phyloP scores from a whole-genome alignment of 257 asterid species.

The Anisodus acutangulus region DNA sequence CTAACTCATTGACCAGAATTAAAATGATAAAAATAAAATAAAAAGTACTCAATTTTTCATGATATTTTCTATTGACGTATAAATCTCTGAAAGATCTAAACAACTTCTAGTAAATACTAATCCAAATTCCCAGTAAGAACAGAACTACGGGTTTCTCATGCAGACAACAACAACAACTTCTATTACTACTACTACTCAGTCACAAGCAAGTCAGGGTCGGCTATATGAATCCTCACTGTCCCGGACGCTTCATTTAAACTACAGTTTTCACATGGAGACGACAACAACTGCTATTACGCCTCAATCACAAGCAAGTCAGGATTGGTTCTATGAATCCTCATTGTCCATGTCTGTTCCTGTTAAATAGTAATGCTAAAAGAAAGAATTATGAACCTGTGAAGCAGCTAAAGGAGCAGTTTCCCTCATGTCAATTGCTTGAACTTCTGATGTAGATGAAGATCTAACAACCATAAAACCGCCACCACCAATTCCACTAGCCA shows the following conservation, averaged over 20 bases:
- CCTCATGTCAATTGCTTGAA: conserved; percentile 78
- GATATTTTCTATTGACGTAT: too few species aligned
- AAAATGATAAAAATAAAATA: too few species aligned
- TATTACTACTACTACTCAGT: not conserved
- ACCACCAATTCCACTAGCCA: conserved; percentile 88
- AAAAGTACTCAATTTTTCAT: too few species aligned
- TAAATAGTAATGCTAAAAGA: not conserved
- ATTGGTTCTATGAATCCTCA: not conserved
- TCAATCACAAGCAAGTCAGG: not conserved
- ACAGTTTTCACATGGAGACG: not conserved
- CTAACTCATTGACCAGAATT: too few species aligned
- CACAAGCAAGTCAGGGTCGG: not conserved
- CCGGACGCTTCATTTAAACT: not conserved
- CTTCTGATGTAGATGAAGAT: conserved; percentile 50
- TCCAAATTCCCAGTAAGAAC: too few species aligned
- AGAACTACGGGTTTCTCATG: too few species aligned
- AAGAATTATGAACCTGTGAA: conserved; percentile 53
- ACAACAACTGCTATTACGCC: not conserved
- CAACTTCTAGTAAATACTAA: too few species aligned
- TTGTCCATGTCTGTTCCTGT: too few species aligned
- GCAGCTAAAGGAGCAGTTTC: conserved; percentile 92
- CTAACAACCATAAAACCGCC: conserved; percentile 85
- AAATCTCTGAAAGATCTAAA: too few species aligned
- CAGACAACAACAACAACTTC: too few species aligned
- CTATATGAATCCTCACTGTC: not conserved